Evolutionary conservation across 2,329 filamentous ascomycete genomes (phyloP).

Genomic region (Neonectria faginata): DNA sequence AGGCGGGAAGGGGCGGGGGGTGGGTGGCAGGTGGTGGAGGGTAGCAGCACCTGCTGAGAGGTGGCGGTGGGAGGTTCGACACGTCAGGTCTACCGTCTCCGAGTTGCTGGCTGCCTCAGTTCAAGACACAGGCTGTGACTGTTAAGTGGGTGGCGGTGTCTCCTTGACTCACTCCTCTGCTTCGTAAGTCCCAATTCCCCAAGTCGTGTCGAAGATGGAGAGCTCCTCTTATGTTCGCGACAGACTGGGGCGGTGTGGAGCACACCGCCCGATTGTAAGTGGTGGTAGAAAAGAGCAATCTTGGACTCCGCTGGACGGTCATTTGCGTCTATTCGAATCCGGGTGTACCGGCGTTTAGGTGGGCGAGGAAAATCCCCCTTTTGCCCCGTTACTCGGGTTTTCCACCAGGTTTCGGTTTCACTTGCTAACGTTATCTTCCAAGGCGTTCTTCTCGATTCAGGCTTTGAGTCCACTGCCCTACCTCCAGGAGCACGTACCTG

Average conservation of each 20-base stretch:
- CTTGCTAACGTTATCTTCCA: too few species aligned
- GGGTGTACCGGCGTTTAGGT: background rate
- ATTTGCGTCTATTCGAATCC: slow-evolving; percentile 3
- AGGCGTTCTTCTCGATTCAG: background rate
- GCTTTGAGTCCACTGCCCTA: background rate
- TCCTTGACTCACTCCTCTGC: slow-evolving; percentile 4
- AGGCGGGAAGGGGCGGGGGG: slow-evolving; percentile 7
- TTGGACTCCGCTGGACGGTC: slow-evolving; percentile 6
- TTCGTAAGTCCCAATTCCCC: too few species aligned
- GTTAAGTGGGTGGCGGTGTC: slow-evolving; percentile 24
- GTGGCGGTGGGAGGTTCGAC: slow-evolving; percentile 1
- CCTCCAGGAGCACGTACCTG: background rate
- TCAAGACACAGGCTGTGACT: slow-evolving; percentile 13
- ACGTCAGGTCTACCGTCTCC: slow-evolving; percentile 14
- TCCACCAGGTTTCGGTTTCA: background rate
- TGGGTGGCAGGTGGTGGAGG: background rate
- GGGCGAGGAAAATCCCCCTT: background rate
- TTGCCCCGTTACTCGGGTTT: background rate
- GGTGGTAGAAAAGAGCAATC: slow-evolving; percentile 25
- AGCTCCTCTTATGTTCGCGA: slow-evolving; percentile 20
- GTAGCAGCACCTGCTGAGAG: background rate
- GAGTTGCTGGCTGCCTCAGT: slow-evolving; percentile 9
- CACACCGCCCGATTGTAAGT: slow-evolving; percentile 2
- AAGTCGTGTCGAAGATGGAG: too few species aligned
- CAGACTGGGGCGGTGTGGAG: slow-evolving; percentile 15